Conservation (phyloP, 2,329 filamentous ascomycete genomes). For the Fusarium torreyae region DNA sequence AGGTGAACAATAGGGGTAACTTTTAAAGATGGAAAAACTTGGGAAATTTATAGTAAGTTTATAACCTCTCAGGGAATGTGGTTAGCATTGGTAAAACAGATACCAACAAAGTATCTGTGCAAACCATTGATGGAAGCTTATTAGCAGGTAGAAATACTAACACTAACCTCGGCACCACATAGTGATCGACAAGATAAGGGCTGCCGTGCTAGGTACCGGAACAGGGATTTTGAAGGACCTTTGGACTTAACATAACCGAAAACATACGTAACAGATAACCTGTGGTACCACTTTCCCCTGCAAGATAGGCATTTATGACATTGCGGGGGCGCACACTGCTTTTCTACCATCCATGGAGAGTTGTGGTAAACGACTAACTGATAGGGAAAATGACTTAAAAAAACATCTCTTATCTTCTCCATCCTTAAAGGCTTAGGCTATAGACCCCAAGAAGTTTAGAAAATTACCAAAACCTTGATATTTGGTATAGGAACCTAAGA, state of each 20-base stretch:
- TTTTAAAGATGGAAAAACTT: not conserved
- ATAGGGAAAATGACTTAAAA: too few relatives aligned
- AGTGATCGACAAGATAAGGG: slow-evolving; percentile 29
- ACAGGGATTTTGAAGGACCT: not conserved
- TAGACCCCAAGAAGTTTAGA: too few relatives aligned
- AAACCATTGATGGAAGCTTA: too few relatives aligned
- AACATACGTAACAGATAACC: not conserved
- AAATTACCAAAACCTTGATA: too few relatives aligned
- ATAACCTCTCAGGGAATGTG: rapidly evolving
- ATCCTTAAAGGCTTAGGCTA: too few relatives aligned
- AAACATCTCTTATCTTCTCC: too few relatives aligned
- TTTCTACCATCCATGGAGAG: not conserved
- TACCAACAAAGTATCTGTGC: too few relatives aligned
- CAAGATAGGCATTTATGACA: slow-evolving; percentile 2
- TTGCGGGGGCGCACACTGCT: not conserved
- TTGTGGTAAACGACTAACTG: too few relatives aligned
- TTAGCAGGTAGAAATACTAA: not conserved
- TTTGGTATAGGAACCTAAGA: too few relatives aligned
- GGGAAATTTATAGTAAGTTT: not conserved
- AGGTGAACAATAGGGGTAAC: not conserved
- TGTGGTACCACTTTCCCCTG: not conserved
- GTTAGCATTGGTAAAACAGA: not conserved
- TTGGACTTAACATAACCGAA: not conserved
- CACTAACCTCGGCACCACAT: not conserved
- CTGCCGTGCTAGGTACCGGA: not conserved